Evolutionary conservation across 73 alveolate genomes (phyloP).

Genomic region (Tetrahymena borealis): DNA sequence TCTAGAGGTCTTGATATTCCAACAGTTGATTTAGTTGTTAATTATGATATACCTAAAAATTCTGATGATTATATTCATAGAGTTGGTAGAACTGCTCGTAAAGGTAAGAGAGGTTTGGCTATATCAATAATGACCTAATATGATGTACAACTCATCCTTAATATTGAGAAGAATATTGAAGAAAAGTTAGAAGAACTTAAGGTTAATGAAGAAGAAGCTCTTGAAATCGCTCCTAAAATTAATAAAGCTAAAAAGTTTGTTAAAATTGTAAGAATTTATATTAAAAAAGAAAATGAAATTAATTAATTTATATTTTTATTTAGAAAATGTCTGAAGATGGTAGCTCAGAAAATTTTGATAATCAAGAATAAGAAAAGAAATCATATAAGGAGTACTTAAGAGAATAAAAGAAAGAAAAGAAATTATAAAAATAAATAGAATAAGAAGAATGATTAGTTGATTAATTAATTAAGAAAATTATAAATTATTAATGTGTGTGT

Average conservation of each 20-base stretch:
- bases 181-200: conserved; percentile 68
- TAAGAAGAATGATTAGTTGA: not conserved
- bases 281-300: not conserved
- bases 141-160: conserved; percentile 78
- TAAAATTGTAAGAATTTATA: conserved; percentile 10
- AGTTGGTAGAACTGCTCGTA: conserved; percentile 98
- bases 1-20: conserved; percentile 96
- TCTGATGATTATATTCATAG: conserved; percentile 91
- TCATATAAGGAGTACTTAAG: conserved; percentile 12
- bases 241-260: conserved; percentile 10
- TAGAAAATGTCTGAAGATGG: conserved; percentile 41
- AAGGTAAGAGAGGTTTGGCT: conserved; percentile 92
- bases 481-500: too few relatives aligned
- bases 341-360: conserved; percentile 16
- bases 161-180: conserved; percentile 76
- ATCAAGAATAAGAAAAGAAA: conserved; percentile 9
- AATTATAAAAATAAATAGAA: not conserved
- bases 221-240: conserved; percentile 10
- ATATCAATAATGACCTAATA: conserved; percentile 87
- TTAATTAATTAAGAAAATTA: too few relatives aligned
- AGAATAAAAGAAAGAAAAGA: not conserved
- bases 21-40: conserved; percentile 85
- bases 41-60: conserved; percentile 86
- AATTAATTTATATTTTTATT: not conserved
- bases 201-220: conserved; percentile 55